phyloP scores from a whole-genome alignment of 164 flowering plant species.

The Annona cherimola region DNA sequence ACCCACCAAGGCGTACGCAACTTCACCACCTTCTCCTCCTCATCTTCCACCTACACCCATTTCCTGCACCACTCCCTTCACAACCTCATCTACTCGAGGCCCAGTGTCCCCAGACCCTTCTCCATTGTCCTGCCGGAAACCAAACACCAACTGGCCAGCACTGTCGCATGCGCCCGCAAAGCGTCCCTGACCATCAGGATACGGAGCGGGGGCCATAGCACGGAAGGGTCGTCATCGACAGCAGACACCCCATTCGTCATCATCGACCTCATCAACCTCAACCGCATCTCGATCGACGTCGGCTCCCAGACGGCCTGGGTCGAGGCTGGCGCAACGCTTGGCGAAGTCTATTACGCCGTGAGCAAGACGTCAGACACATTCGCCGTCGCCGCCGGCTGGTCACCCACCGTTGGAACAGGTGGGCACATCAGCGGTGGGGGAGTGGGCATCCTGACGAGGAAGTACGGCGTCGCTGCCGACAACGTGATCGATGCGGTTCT shows the following conservation, averaged over 20 bases:
- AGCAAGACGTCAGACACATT: slow-evolving; percentile 5
- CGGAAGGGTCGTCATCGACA: slow-evolving; percentile 21
- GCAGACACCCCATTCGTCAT: slow-evolving; percentile 14
- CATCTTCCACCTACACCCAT: neutral
- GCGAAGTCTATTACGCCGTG: slow-evolving; percentile 19
- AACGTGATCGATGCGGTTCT: slow-evolving; percentile 18
- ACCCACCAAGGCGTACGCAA: neutral
- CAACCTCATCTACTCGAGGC: neutral
- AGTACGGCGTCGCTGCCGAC: slow-evolving; percentile 14
- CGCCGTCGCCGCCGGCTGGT: slow-evolving; percentile 26
- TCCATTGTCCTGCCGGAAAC: slow-evolving; percentile 16
- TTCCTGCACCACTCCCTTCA: slow-evolving; percentile 1
- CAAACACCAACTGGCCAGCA: slow-evolving; percentile 7
- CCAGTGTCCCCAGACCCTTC: slow-evolving; percentile 1
- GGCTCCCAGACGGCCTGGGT: slow-evolving; percentile 20
- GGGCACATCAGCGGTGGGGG: slow-evolving; percentile 11
- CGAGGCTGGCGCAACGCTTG: slow-evolving; percentile 25
- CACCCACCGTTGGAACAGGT: slow-evolving; percentile 15
- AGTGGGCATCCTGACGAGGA: slow-evolving; percentile 6
- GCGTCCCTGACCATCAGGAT: slow-evolving; percentile 14
- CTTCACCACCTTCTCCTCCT: slow-evolving; percentile 1
- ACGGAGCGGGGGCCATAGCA: slow-evolving; percentile 27
- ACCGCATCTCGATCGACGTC: slow-evolving; percentile 12
- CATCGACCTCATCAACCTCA: slow-evolving; percentile 19
- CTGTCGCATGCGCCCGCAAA: slow-evolving; percentile 16